A percentile compares a stretch with the other conserved stretches of the same genome.
These are phyloP conservation scores for Croton setiger DNA, from an alignment of 441 rosid species.

Conservation along the genomic window DNA sequence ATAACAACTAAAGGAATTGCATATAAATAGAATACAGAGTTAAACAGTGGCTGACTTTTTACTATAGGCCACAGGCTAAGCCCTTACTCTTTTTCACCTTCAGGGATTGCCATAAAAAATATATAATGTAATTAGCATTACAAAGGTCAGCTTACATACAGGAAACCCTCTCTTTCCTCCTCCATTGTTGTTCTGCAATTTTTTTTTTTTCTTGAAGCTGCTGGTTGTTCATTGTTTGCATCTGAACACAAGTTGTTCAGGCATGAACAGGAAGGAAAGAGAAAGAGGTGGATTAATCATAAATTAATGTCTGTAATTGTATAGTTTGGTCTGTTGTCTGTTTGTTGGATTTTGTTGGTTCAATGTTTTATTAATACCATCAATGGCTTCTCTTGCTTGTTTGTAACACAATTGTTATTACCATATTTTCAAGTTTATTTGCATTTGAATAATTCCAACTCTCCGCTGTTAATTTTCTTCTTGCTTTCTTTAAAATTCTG, in stretches of 20 bases:
- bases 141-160: background rate
- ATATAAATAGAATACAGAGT: conserved; percentile 22
- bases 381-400: no score
- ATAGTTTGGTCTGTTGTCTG: background rate
- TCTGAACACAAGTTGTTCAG: background rate
- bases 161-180: conserved; percentile 7
- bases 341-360: background rate
- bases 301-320: conserved; percentile 1
- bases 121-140: conserved; percentile 13
- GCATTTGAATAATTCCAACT: no score
- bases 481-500: no score
- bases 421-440: no score
- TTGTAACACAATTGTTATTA: no score
- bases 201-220: background rate
- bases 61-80: conserved; percentile 30
- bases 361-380: no score
- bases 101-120: conserved; percentile 24
- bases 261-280: background rate
- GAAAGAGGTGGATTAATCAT: conserved; percentile 6
- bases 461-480: no score
- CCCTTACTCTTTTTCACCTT: conserved; percentile 21
- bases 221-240: background rate
- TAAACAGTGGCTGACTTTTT: conserved; percentile 33
- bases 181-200: background rate
- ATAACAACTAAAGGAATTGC: background rate